These are phyloP conservation scores for Coemansia sp. DNA, from an alignment of 192 early-diverging fungal species.

Conservation along the genomic window DNA sequence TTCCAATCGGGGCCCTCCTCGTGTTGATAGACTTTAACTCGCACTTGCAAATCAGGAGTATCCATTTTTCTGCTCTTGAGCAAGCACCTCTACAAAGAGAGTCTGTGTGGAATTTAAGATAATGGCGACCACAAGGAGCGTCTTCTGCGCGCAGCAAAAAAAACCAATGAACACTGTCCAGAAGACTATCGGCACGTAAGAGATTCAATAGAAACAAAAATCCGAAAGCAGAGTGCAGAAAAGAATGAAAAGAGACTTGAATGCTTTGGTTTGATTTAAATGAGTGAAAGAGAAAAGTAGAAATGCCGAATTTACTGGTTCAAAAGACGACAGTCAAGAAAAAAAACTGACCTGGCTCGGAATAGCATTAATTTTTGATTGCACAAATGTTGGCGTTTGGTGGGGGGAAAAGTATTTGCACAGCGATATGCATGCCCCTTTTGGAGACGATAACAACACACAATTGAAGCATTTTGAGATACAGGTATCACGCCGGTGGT, in stretches of 20 bases:
- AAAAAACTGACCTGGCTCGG: too few species aligned
- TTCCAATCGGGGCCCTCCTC: slow-evolving; percentile 70
- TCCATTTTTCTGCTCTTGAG: slow-evolving; percentile 20
- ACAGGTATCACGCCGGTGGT: too few species aligned
- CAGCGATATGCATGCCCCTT: too few species aligned
- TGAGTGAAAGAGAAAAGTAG: too few species aligned
- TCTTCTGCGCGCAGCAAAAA: slow-evolving; percentile 2
- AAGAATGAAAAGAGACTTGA: not conserved
- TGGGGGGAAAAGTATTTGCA: too few species aligned
- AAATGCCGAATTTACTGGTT: too few species aligned
- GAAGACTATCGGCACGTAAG: not conserved
- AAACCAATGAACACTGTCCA: not conserved
- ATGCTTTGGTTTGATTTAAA: not conserved
- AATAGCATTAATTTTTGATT: too few species aligned
- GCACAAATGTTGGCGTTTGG: too few species aligned
- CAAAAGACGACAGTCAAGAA: too few species aligned
- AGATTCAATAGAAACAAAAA: slow-evolving; percentile 10
- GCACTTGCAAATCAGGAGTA: slow-evolving; percentile 52
- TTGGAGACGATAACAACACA: too few species aligned
- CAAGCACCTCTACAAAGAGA: not conserved
- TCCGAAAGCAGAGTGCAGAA: slow-evolving; percentile 9
- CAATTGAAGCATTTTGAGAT: too few species aligned
- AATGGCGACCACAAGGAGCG: not conserved
- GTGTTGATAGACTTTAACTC: slow-evolving; percentile 88
- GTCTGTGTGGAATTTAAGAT: not conserved